Percentiles rank a stretch among this genome's conserved stretches.
Evolutionary conservation across 2,329 filamentous ascomycete species (phyloP).

Genomic region (Colletotrichum sp.): DNA sequence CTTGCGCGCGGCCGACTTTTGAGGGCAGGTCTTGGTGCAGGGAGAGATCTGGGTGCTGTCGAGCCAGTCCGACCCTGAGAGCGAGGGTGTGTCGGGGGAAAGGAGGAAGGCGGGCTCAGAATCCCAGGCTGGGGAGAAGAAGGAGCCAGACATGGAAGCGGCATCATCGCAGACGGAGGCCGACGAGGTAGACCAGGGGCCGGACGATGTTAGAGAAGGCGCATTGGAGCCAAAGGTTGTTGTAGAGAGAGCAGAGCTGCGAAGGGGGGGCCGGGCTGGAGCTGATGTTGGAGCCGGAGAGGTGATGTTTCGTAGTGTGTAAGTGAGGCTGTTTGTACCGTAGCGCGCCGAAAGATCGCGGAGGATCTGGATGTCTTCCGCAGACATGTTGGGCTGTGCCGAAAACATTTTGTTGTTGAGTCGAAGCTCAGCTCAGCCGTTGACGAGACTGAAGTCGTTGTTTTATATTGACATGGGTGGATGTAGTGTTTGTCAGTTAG

Average conservation of each 20-base stretch:
- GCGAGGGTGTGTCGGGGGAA: constrained; percentile 30
- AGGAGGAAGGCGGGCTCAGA: constrained; percentile 44
- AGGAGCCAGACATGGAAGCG: constrained; percentile 40
- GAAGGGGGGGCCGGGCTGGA: neutral
- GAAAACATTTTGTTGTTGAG: neutral
- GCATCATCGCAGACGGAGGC: constrained; percentile 43
- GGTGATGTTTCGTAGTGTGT: neutral
- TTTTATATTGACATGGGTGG: neutral
- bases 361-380: neutral
- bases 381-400: neutral
- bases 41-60: constrained; percentile 23
- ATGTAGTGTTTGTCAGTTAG: neutral
- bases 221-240: constrained; percentile 45
- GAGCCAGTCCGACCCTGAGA: constrained; percentile 10
- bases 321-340: neutral
- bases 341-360: constrained; percentile 8
- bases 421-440: neutral
- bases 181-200: constrained; percentile 45
- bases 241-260: constrained; percentile 43
- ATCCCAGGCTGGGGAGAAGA: constrained; percentile 17
- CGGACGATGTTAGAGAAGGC: constrained; percentile 34
- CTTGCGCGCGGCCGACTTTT: constrained; percentile 8
- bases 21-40: constrained; percentile 37
- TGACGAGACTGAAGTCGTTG: neutral
- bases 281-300: neutral